Evolutionary conservation across 352 stramenopile genomes (phyloP), one percentile per base, ranked within the genome.

Genomic region (Pythium aristosporum): DNA sequence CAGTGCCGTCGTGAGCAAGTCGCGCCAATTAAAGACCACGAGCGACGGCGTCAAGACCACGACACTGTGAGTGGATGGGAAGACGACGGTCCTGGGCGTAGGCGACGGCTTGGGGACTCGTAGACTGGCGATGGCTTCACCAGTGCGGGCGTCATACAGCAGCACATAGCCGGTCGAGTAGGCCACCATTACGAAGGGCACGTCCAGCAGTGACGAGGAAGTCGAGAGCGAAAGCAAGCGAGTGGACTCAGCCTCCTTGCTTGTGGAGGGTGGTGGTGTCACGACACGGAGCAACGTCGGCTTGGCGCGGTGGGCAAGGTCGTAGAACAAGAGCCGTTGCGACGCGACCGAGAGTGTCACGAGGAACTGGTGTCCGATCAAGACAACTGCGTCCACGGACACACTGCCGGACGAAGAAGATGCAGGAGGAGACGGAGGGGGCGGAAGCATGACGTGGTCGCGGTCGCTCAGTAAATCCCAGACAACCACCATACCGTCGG

Each of bases 381-480:
- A 32, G 25, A 63, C 25, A 1, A 49, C 53, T 12, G 18, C 6
- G 34, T 56, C 59, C 13, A 66, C 37, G 4, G 48, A 0, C 4
- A 10, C 20, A 25, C 28, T 12, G 8, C 12, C 28, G 6, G 47
- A 21, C 3, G 20, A 5, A 5, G 16, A 43, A 15, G 18, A 21
- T 34, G 32, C 13, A 2, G 52, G 15, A 2, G 11, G 18, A 1
- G 42, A 21, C 15, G 34, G 21, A 4, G 53, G 16, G 0, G 11
- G 23, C 0, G 42, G 15, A 7, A 73, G 30, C 37, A 73, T 56
- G 8, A 49, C 61, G 61, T 79, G 68, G 43, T 86, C 75, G 11
- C 57, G 54, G 32, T 88, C 72, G 21, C 73, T 70, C 11, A 89
- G 58, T 16, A 82, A 44, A 57, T 92, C 63, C 79, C 81, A 91